Evolutionary conservation across 2,329 filamentous ascomycete genomes (phyloP), one percentile per base, ranked within the genome.

Genomic region (Hypoxylon sp.): DNA sequence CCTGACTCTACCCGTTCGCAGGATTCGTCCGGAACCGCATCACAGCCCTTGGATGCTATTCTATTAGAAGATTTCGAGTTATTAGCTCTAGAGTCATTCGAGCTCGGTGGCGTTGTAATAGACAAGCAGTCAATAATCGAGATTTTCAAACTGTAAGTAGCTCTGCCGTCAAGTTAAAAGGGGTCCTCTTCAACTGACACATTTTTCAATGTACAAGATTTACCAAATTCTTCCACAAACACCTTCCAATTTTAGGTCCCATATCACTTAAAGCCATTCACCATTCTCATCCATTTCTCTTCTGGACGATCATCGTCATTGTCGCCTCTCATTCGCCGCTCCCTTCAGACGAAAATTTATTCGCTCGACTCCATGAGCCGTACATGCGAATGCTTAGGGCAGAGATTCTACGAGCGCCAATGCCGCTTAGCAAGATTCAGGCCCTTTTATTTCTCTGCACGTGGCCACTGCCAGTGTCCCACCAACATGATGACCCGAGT

Each of bases 231-330:
- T 75, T 71, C 24, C 73, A 73, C n/a, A 73, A 72, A n/a, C 70
- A 70, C 6, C 55, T 76, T 46, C 76, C 76, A n/a, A 72, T 78
- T n/a, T 29, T 78, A 2, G 72, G 76, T 0, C 67, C 73, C 19
- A 68, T 78, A 24, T 74, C 72, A 29, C 65, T 76, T 5, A 70
- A 72, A 15, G 48, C 53, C 19, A 75, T 76, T 24, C 71, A 77
- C 52, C 64, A 70, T 10, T 71, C 70, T 48, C 75, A 75, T 7
- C 67, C 68, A 2, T 72, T 78, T 39, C 74, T 78, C 3, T 78
- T 78, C 32, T 78, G 76, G 76, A 76, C 72, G 13, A 74, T 78
- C 32, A 58, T 78, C 2, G 35, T 65, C 17, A 56, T 77, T 32
- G 72, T 77, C 19, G 44, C 72, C 17, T 65, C 65, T 19, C 75